Evolutionary conservation across 306 rosid species (phyloP).

Genomic region (Trifolium repens): DNA sequence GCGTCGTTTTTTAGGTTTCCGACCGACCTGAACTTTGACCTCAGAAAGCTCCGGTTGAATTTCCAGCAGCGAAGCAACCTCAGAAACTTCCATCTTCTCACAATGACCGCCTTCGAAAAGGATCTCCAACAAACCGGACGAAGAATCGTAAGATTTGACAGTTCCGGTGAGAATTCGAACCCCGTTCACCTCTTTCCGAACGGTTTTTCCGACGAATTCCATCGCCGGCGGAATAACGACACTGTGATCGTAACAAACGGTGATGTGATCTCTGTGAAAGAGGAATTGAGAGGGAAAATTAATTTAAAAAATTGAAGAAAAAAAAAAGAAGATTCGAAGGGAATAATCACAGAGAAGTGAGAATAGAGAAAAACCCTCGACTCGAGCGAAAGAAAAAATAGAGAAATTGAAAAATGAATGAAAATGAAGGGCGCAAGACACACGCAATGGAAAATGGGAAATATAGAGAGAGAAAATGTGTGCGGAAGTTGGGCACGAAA

Average conservation of each 20-base stretch:
- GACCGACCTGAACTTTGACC: constrained; percentile 51
- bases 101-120: constrained; percentile 66
- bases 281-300: constrained; percentile 4
- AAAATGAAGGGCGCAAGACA: constrained; percentile 33
- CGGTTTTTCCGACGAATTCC: constrained; percentile 79
- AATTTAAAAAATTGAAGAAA: not conserved
- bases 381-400: not conserved
- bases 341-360: not conserved
- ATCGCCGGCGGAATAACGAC: constrained; percentile 32
- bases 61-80: constrained; percentile 54
- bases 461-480: constrained; percentile 31
- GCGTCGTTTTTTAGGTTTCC: constrained; percentile 78
- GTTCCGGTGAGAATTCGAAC: constrained; percentile 60
- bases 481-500: constrained; percentile 48
- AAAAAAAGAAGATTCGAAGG: not conserved
- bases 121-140: constrained; percentile 69
- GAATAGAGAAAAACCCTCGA: constrained; percentile 35
- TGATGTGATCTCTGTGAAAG: constrained; percentile 48
- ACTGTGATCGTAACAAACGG: constrained; percentile 23
- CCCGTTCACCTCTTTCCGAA: constrained; percentile 64
- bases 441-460: not conserved
- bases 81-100: constrained; percentile 62
- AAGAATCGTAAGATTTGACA: constrained; percentile 72
- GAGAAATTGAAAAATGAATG: constrained; percentile 35
- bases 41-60: constrained; percentile 41